Evolutionary conservation across 352 stramenopile genomes (phyloP).

Genomic region (Globisporangium middletonii): DNA sequence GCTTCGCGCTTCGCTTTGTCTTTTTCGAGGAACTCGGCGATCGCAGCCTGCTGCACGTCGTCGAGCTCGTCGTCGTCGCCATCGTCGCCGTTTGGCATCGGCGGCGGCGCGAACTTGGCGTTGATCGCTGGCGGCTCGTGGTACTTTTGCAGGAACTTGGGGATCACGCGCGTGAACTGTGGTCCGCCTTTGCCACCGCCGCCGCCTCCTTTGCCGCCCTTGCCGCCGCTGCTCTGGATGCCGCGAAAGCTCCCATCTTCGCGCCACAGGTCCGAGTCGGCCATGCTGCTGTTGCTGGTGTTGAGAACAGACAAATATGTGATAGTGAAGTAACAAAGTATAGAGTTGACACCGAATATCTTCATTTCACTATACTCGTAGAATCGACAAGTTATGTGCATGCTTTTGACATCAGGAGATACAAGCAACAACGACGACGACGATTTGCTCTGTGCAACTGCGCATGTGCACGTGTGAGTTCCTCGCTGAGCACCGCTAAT

Average conservation of each 20-base stretch:
- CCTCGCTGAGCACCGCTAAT: no score
- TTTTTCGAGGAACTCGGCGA: constrained; percentile 63
- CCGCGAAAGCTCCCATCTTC: constrained; percentile 68
- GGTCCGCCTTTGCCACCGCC: constrained; percentile 28
- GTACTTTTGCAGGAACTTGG: constrained; percentile 80
- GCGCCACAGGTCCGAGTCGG: constrained; percentile 65
- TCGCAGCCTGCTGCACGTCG: constrained; percentile 74
- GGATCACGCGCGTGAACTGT: constrained; percentile 79
- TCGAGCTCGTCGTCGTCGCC: constrained; percentile 65
- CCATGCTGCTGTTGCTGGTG: constrained; percentile 22
- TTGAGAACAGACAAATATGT: no score
- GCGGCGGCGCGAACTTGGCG: constrained; percentile 57
- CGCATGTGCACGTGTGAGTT: no score
- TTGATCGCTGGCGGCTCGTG: constrained; percentile 54
- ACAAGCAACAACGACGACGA: no score
- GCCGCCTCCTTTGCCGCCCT: constrained; percentile 24
- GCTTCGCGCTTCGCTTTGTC: constrained; percentile 34
- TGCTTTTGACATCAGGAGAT: no score
- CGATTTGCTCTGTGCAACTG: no score
- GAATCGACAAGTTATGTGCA: no score
- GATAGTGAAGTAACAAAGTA: no score
- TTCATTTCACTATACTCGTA: no score
- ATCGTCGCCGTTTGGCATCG: constrained; percentile 32
- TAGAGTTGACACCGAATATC: no score
- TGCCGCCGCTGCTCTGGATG: constrained; percentile 28